Evolutionary conservation across 495 filamentous ascomycete species (phyloP).

Genomic region (Penicillium tannophilum): DNA sequence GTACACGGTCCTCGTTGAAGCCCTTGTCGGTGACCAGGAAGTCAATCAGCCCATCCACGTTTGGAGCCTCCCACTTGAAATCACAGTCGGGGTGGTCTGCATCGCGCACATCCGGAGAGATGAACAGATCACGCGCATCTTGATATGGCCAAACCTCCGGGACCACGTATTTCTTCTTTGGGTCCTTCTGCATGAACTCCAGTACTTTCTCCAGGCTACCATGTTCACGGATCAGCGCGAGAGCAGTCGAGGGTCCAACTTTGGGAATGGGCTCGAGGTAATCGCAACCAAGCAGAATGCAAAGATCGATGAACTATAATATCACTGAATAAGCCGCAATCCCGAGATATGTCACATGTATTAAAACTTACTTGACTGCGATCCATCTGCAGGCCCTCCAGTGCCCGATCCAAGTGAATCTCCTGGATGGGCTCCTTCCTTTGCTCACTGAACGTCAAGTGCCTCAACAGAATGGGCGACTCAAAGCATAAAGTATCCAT

Average conservation of each 20-base stretch:
- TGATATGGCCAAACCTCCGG: conserved; percentile 93
- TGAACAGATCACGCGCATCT: conserved; percentile 89
- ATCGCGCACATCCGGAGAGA: conserved; percentile 83
- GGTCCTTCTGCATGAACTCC: conserved; percentile 71
- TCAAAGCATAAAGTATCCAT: conserved; percentile 99
- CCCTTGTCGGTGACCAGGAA: conserved; percentile 93
- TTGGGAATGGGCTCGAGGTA: conserved; percentile 96
- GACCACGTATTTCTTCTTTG: conserved; percentile 75
- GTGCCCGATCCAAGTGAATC: conserved; percentile 79
- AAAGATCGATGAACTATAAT: conserved; percentile 91
- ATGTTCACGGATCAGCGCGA: conserved; percentile 91
- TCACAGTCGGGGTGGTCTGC: conserved; percentile 86
- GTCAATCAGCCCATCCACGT: conserved; percentile 83
- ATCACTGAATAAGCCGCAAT: background rate
- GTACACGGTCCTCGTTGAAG: conserved; percentile 92
- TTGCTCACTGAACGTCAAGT: conserved; percentile 96
- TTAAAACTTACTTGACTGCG: conserved; percentile 63
- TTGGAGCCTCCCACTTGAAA: conserved; percentile 95
- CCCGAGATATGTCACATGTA: background rate
- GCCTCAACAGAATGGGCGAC: conserved; percentile 83
- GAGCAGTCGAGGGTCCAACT: conserved; percentile 84
- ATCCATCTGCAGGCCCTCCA: conserved; percentile 87
- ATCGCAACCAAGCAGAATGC: conserved; percentile 96
- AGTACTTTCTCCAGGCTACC: conserved; percentile 84
- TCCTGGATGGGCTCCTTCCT: conserved; percentile 97